phyloP scores from a whole-genome alignment of 805 yeast genomes.

The Starmerella khaoyaiensis region DNA sequence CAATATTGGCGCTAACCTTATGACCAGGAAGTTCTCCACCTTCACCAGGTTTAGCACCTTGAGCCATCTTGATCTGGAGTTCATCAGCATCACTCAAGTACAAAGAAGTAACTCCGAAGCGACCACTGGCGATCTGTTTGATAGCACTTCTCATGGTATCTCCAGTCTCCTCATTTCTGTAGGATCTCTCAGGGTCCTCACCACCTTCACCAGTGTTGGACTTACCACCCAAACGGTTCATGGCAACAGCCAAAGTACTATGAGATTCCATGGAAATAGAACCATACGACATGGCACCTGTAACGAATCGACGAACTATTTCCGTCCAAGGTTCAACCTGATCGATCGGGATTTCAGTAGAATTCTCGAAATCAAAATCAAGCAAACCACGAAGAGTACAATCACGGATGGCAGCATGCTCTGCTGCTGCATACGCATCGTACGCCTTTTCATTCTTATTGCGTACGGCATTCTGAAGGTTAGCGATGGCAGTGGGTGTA shows the following conservation, averaged over 20 bases:
- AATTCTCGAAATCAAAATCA: slow-evolving; percentile 68
- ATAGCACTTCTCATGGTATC: slow-evolving; percentile 98
- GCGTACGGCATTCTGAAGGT: slow-evolving; percentile 94
- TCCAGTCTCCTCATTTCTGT: slow-evolving; percentile 58
- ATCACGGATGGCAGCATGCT: slow-evolving; percentile 77
- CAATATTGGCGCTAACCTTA: slow-evolving; percentile 78
- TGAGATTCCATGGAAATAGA: slow-evolving; percentile 98
- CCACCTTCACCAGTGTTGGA: slow-evolving; percentile 99
- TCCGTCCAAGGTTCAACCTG: slow-evolving; percentile 99
- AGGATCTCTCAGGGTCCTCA: slow-evolving; percentile 86
- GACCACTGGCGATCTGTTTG: slow-evolving; percentile 94
- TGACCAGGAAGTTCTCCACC: slow-evolving; percentile 98
- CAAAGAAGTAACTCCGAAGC: slow-evolving; percentile 94
- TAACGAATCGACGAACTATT: slow-evolving; percentile 88
- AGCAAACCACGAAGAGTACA: slow-evolving; percentile 91
- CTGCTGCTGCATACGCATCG: slow-evolving; percentile 77
- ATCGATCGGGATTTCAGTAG: slow-evolving; percentile 76
- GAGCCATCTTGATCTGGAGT: slow-evolving; percentile 96
- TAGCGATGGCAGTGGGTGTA: slow-evolving; percentile 89
- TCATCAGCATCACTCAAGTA: slow-evolving; percentile 94
- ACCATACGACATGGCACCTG: slow-evolving; percentile 99
- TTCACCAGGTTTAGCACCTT: slow-evolving; percentile 99
- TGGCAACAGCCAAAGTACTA: slow-evolving; percentile 93
- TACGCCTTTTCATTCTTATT: slow-evolving; percentile 91
- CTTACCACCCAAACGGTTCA: slow-evolving; percentile 96